Base-by-base conservation (phyloP, 1,284 basidiomycete genomes). In the Boletus calvinii region DNA sequence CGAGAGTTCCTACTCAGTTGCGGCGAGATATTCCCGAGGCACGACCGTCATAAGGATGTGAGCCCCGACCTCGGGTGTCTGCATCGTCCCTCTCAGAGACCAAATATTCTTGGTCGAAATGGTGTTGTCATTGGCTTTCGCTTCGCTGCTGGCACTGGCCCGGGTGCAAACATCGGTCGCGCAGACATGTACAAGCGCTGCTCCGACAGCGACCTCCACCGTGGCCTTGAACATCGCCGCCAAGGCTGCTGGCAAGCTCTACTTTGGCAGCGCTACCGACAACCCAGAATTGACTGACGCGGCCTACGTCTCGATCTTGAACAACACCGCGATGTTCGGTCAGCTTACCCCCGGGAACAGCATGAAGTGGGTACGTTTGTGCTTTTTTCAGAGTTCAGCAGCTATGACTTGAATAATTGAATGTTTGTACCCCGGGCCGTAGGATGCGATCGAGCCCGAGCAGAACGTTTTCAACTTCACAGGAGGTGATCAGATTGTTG, bases 211-310 rank as follows among this genome's bases (percentile, higher is more conserved):
- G 17, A 60, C 52, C 11, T 48, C 49, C 13, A 62, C 64, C 12
- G 49, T 54, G 22, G 37, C 30, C 29, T 64, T 80, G 15, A 66
- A 76, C 56, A 62, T 61, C 5, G 69, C 74, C 18, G 79, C 80
- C 2, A 72, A 71, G 55, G 67, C 76, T 20, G 74, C 76, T 13
- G 77, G 78, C 15, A 82, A 82, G 66, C 61, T 72, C 30, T 84
- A 84, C 69, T 80, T 84, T 50, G 82, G 83, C 26, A 73, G 77
- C 13, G 81, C 81, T n/a, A 83, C 80, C 1, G 80, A 81, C 64
- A 83, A 83, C 60, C 71, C 73, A 4, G 79, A 81, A 61, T 66
- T 82, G 31, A 72, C 63, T 3, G 75, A 83, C 56, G 55, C 64
- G 0, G 57, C 76, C 6, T 84, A 82, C 59, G 66, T 73, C 17